These are phyloP conservation scores for Ceriops tagal DNA, from an alignment of 345 rosid genomes.

Conservation along the genomic window DNA sequence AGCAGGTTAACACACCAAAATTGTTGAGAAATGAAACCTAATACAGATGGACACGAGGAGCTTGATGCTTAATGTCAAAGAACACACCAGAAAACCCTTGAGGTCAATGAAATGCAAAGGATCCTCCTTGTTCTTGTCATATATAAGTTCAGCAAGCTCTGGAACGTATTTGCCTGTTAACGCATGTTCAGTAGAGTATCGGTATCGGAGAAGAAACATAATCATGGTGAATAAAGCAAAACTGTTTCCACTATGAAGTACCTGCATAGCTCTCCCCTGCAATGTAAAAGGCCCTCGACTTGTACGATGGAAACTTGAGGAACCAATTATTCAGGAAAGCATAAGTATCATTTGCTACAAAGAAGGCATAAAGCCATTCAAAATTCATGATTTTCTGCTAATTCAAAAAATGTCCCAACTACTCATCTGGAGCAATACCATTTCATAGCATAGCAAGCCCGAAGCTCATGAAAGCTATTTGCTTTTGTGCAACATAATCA, in stretches of 20 bases:
- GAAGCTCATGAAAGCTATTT: too few relatives aligned
- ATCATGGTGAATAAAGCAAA: conserved; percentile 3
- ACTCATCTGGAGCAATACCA: not conserved
- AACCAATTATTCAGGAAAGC: conserved; percentile 72
- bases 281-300: conserved; percentile 51
- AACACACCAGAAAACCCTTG: conserved; percentile 73
- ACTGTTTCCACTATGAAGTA: conserved; percentile 12
- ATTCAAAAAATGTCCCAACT: conserved; percentile 3
- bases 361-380: not conserved
- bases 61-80: not conserved
- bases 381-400: not conserved
- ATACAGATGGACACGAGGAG: not conserved
- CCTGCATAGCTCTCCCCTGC: conserved; percentile 99
- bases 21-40: not conserved
- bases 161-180: conserved; percentile 80
- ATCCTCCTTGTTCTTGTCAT: conserved; percentile 51
- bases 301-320: conserved; percentile 64
- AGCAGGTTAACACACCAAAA: not conserved
- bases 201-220: not conserved
- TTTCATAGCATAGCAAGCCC: too few relatives aligned
- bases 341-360: conserved; percentile 68
- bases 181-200: not conserved
- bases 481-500: too few relatives aligned
- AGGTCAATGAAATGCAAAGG: conserved; percentile 54
- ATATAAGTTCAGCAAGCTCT: conserved; percentile 66